A percentile compares a stretch with the other conserved stretches of the same genome.
phyloP scores from a whole-genome alignment of 805 yeast species.

The Ogataea wickerhamii region DNA sequence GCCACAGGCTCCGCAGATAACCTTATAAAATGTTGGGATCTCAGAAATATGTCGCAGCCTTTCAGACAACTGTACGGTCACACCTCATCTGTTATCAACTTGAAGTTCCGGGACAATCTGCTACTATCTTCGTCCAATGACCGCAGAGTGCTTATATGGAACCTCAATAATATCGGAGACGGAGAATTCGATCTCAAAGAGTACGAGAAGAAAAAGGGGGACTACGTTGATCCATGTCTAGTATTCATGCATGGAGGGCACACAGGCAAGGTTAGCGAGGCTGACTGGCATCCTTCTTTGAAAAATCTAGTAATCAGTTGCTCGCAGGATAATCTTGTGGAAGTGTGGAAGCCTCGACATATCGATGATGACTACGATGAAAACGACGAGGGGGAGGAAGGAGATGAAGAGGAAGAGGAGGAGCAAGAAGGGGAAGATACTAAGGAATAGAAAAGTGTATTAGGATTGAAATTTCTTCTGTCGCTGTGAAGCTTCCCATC shows the following conservation, averaged over 20 bases:
- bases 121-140: constrained; percentile 63
- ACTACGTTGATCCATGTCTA: constrained; percentile 72
- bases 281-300: constrained; percentile 62
- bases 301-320: constrained; percentile 59
- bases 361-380: constrained; percentile 37
- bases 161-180: constrained; percentile 54
- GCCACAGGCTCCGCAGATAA: constrained; percentile 81
- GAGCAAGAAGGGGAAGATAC: constrained; percentile 31
- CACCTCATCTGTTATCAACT: constrained; percentile 48
- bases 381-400: constrained; percentile 41
- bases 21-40: constrained; percentile 70
- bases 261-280: constrained; percentile 61
- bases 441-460: no score
- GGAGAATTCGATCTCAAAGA: constrained; percentile 53
- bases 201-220: constrained; percentile 48
- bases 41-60: constrained; percentile 57
- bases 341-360: constrained; percentile 70
- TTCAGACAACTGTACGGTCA: constrained; percentile 69
- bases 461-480: neutral
- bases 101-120: constrained; percentile 46
- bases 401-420: constrained; percentile 25
- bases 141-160: constrained; percentile 73
- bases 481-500: constrained; percentile 13
- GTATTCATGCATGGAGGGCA: constrained; percentile 86
- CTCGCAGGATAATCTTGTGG: constrained; percentile 73